Percentiles rank a stretch among this genome's conserved stretches.
phyloP scores from a whole-genome alignment of 768 basidiomycete genomes.

The Zangia roseola region DNA sequence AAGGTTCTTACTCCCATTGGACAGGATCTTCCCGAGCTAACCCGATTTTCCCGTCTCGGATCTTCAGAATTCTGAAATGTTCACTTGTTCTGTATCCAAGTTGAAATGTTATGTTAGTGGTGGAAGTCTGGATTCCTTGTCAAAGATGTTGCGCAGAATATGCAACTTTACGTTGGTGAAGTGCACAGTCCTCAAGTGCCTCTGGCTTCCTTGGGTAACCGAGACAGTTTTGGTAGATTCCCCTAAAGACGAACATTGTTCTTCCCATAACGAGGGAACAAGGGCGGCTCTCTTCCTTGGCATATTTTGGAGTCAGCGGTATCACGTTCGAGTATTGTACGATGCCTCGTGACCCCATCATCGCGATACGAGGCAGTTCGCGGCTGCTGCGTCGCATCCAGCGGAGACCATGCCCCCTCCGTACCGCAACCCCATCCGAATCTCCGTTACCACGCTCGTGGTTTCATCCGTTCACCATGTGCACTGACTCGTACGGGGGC shows the following conservation, averaged over 20 bases:
- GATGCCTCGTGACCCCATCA: constrained; percentile 16
- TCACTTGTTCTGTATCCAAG: neutral
- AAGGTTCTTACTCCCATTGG: constrained; percentile 15
- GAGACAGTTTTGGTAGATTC: constrained; percentile 19
- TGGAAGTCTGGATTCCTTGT: neutral
- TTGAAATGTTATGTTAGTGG: constrained; percentile 3
- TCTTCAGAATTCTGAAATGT: constrained; percentile 14
- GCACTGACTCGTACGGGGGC: constrained; percentile 10
- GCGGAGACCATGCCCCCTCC: constrained; percentile 8
- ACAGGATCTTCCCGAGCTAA: constrained; percentile 16
- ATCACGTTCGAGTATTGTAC: constrained; percentile 12
- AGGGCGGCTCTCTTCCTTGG: constrained; percentile 9
- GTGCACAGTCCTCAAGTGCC: constrained; percentile 9
- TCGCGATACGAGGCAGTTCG: constrained; percentile 6
- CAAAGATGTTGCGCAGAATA: constrained; percentile 11
- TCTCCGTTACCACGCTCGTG: constrained; percentile 18
- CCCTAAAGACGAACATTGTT: constrained; percentile 25
- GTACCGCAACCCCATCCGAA: constrained; percentile 14
- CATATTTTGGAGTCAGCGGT: constrained; percentile 7
- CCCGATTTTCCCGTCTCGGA: constrained; percentile 23
- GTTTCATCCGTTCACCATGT: constrained; percentile 18
- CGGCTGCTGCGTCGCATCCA: constrained; percentile 10
- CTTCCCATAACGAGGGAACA: constrained; percentile 34
- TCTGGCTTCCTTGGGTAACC: constrained; percentile 17
- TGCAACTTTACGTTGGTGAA: constrained; percentile 23